Evolutionary conservation across 2,329 filamentous ascomycete species (phyloP), one percentile per base, ranked within the genome.

Genomic region (Fusarium nurragi): DNA sequence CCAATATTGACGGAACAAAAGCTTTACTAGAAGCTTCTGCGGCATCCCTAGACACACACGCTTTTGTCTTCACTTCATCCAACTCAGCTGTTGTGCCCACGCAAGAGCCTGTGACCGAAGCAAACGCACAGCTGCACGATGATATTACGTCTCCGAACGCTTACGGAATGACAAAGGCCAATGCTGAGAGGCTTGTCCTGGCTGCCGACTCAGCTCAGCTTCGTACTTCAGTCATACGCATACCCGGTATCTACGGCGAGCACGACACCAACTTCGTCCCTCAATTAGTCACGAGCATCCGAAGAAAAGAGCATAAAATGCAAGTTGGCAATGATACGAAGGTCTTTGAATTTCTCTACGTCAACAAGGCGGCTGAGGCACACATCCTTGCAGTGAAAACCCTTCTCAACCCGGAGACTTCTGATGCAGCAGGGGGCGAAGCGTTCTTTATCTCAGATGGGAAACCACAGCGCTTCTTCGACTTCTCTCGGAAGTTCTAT

Each of bases 391-490:
- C 36, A 5, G 23, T 56, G 28, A 19, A 6, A 2, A 18, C 34
- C 1, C 51, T 57, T 3, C 6, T 57, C 0, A 2, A 48, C n/a
- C 4, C 3, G 0, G 3, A 23, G 0, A 40, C 4, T 0, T 4
- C 10, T 3, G 50, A 14, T 0, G 14, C 2, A 4, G 51, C n/a
- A 1, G 14, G 22, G 0, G 41, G 51, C 0, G 36, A 48, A 5
- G 28, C 28, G 11, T 58, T 58, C 14, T 58, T 58, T 4, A 37
- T 58, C 1, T 56, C 54, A 2, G 51, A 58, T 6, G 54, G 23
- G 0, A 49, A 5, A 8, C 51, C 51, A 2, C 28, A 56, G 0
- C 16, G 3, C 1, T 41, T 58, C 18, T 56, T 58, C 22, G 41
- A 56, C 3, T 56, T 58, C 2, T 40, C 10, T 11, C 23, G 54